phyloP scores from a whole-genome alignment of 441 rosid genomes.

The Populus tomentosa region DNA sequence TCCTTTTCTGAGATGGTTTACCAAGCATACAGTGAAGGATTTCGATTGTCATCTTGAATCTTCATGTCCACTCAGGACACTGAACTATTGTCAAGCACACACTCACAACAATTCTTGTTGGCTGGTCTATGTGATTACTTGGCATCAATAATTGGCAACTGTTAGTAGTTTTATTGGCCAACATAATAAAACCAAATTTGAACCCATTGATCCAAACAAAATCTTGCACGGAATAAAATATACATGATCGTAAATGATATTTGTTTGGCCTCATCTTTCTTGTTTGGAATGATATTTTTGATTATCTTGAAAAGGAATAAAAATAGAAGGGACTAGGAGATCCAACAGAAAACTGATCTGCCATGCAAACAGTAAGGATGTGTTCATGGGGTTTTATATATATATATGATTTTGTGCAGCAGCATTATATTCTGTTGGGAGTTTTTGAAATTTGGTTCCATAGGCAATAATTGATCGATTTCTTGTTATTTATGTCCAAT shows the following conservation, averaged over 20 bases:
- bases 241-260: neutral
- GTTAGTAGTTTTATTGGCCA: neutral
- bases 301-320: neutral
- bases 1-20: constrained; percentile 25
- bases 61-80: neutral
- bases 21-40: constrained; percentile 17
- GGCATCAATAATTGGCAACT: neutral
- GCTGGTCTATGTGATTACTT: neutral
- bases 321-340: neutral
- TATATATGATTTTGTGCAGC: constrained; percentile 1
- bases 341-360: neutral
- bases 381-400: neutral
- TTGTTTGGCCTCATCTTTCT: neutral
- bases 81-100: no score
- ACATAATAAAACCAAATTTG: neutral
- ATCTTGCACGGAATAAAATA: neutral
- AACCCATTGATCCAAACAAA: neutral
- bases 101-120: neutral
- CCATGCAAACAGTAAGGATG: neutral
- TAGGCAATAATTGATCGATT: neutral
- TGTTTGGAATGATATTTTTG: neutral
- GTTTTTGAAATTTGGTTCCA: constrained; percentile 1
- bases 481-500: constrained; percentile 14
- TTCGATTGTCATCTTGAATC: neutral
- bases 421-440: constrained; percentile 3